Conservation (phyloP, 805 yeast genomes). For the Brettanomyces custersianus region DNA sequence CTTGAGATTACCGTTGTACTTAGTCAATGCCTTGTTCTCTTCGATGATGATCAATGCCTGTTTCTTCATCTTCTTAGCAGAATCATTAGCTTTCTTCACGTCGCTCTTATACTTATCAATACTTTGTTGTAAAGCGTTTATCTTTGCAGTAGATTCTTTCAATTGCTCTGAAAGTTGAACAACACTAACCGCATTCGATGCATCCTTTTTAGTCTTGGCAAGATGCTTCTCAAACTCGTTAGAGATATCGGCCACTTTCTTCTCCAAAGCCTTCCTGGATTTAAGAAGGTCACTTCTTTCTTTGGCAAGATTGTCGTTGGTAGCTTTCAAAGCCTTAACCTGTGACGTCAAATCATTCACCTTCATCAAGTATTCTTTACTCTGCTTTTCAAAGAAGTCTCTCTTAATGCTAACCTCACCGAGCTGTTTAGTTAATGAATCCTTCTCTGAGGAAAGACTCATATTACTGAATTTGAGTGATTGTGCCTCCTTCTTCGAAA, state of each 20-base stretch:
- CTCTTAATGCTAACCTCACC: constrained; percentile 35
- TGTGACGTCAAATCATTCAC: constrained; percentile 41
- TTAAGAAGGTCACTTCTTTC: constrained; percentile 56
- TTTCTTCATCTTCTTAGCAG: constrained; percentile 32
- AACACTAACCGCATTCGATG: constrained; percentile 21
- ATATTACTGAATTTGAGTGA: constrained; percentile 28
- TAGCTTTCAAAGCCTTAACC: constrained; percentile 44
- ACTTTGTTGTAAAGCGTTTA: constrained; percentile 23
- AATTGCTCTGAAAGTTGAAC: constrained; percentile 27
- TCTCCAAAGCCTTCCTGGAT: constrained; percentile 39
- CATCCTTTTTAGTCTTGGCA: constrained; percentile 23
- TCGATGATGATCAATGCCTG: constrained; percentile 50
- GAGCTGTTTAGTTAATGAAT: constrained; percentile 31
- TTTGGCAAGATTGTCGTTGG: constrained; percentile 48
- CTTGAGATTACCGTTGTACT: constrained; percentile 42
- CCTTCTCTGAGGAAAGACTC: constrained; percentile 33
- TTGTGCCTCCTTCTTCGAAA: constrained; percentile 36
- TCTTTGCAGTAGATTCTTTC: constrained; percentile 23
- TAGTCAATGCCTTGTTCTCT: constrained; percentile 58
- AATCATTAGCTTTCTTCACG: constrained; percentile 16
- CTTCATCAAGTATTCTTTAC: constrained; percentile 37
- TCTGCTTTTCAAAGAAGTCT: constrained; percentile 31
- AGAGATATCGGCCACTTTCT: constrained; percentile 31
- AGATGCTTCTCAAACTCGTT: constrained; percentile 31
- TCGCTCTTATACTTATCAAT: constrained; percentile 15